phyloP scores from a whole-genome alignment of 1,284 basidiomycete genomes.

The Athelia sp. region DNA sequence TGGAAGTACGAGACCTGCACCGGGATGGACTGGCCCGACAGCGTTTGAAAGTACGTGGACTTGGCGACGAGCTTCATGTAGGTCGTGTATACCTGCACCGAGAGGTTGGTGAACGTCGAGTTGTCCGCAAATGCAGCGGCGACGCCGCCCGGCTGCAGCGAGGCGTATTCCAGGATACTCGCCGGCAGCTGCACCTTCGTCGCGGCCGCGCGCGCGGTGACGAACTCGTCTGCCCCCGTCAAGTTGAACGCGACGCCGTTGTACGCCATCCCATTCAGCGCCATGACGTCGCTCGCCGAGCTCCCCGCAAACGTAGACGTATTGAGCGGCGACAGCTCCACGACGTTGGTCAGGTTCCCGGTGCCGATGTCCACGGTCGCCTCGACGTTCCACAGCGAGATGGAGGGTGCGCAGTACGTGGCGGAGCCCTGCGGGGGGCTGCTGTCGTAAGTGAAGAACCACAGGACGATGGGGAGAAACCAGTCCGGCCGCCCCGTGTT shows the following conservation, averaged over 20 bases:
- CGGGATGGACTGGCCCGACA: constrained; percentile 25
- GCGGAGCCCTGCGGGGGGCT: constrained; percentile 26
- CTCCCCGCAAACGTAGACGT: constrained; percentile 32
- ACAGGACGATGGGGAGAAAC: constrained; percentile 47
- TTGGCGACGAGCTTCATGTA: constrained; percentile 47
- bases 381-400: constrained; percentile 34
- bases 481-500: constrained; percentile 19
- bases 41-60: constrained; percentile 41
- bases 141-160: constrained; percentile 30
- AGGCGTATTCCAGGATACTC: constrained; percentile 42
- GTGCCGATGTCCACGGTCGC: constrained; percentile 18
- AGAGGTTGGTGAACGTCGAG: constrained; percentile 29
- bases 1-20: constrained; percentile 37
- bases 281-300: constrained; percentile 36
- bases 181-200: constrained; percentile 44
- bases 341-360: constrained; percentile 30
- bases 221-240: constrained; percentile 29
- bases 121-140: constrained; percentile 31
- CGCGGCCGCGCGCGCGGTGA: constrained; percentile 29
- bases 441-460: constrained; percentile 43
- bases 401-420: constrained; percentile 38
- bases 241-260: constrained; percentile 47
- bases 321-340: constrained; percentile 31
- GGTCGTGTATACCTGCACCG: constrained; percentile 33
- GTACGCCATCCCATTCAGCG: constrained; percentile 40